These are phyloP conservation scores for Leptographium procerum DNA, from an alignment of 2,329 filamentous ascomycete species.

Conservation along the genomic window DNA sequence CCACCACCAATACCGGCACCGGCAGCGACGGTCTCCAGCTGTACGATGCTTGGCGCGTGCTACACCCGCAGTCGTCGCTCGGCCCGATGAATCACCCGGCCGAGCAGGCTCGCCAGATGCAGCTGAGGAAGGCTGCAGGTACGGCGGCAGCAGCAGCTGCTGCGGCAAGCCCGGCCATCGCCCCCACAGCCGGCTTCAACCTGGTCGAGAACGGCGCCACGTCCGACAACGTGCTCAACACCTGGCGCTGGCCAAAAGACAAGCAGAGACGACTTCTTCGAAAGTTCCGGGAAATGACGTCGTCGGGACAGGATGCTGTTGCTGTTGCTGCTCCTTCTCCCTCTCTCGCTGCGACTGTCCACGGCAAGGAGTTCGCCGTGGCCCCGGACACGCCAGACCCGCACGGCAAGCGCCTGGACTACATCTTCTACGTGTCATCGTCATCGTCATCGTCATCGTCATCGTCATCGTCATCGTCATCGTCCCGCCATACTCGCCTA, in stretches of 20 bases:
- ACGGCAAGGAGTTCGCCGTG: slow-evolving; percentile 4
- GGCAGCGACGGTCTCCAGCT: slow-evolving; percentile 63
- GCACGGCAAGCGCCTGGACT: slow-evolving; percentile 79
- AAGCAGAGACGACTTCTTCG: slow-evolving; percentile 9
- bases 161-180: slow-evolving; percentile 23
- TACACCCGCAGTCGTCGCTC: slow-evolving; percentile 75
- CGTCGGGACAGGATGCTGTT: not conserved
- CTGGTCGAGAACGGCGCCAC: slow-evolving; percentile 72
- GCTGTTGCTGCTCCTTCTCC: too few relatives aligned
- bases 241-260: slow-evolving; percentile 68
- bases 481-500: slow-evolving; percentile 41
- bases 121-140: not conserved
- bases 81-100: slow-evolving; percentile 56
- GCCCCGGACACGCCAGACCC: slow-evolving; percentile 57
- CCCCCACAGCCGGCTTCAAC: slow-evolving; percentile 69
- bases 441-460: slow-evolving; percentile 26
- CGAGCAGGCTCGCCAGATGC: slow-evolving; percentile 46
- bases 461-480: slow-evolving; percentile 25
- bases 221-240: slow-evolving; percentile 77
- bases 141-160: not conserved
- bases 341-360: not conserved
- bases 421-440: slow-evolving; percentile 57
- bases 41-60: slow-evolving; percentile 70
- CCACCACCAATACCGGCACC: too few relatives aligned
- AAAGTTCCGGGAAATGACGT: not conserved